Percentiles rank a stretch among this genome's conserved stretches.
Conservation (phyloP, 2,329 filamentous ascomycete genomes). For the Colletotrichum phormii region DNA sequence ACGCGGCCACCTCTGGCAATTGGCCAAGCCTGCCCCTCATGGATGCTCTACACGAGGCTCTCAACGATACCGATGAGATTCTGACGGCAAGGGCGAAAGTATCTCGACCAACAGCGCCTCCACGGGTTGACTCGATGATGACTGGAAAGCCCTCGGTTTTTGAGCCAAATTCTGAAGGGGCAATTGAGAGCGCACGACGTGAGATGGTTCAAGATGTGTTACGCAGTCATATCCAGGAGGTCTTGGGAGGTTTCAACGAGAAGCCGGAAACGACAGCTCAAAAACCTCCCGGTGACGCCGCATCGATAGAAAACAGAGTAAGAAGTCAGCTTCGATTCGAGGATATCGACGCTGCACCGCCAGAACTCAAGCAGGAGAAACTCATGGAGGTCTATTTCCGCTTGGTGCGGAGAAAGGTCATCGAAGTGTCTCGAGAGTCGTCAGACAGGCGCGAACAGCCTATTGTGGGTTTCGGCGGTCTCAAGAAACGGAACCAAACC, state of each 20-base stretch:
- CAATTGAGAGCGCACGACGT: constrained; percentile 38
- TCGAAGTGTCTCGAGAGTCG: constrained; percentile 46
- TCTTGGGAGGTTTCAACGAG: constrained; percentile 59
- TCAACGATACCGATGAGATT: constrained; percentile 57
- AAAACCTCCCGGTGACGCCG: not conserved
- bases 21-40: constrained; percentile 50
- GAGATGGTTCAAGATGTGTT: constrained; percentile 58
- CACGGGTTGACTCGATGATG: not conserved
- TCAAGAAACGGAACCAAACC: constrained; percentile 10
- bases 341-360: constrained; percentile 58
- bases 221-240: constrained; percentile 61
- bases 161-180: not conserved
- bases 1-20: constrained; percentile 30
- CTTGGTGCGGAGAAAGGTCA: constrained; percentile 54
- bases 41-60: constrained; percentile 52
- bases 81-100: constrained; percentile 48
- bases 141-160: constrained; percentile 1
- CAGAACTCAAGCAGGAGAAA: constrained; percentile 60
- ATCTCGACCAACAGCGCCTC: constrained; percentile 1
- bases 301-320: constrained; percentile 16
- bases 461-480: not conserved
- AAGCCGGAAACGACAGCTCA: constrained; percentile 7
- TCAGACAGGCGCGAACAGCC: constrained; percentile 40
- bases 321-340: constrained; percentile 48
- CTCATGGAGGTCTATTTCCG: constrained; percentile 67